Evolutionary conservation across 257 asterid genomes (phyloP).

Genomic region (Ligustrum vulgare): DNA sequence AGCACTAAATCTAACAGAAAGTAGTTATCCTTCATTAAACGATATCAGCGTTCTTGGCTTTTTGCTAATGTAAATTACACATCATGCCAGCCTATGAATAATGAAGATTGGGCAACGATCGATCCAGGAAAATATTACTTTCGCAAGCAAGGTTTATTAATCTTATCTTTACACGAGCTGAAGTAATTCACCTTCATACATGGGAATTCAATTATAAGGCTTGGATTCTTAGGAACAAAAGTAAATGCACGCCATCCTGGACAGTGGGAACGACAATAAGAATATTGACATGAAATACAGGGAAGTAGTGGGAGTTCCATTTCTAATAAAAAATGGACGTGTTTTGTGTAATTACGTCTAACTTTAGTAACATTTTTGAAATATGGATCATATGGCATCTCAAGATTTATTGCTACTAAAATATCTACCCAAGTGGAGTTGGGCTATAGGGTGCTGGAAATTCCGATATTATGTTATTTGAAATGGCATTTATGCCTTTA

Average conservation of each 20-base stretch:
- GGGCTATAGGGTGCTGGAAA: background rate
- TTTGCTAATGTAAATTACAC: background rate
- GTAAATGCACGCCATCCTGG: background rate
- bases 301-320: background rate
- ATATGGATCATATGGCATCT: background rate
- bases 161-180: background rate
- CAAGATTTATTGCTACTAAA: too few species aligned
- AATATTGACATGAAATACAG: background rate
- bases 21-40: background rate
- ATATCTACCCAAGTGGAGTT: background rate
- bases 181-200: background rate
- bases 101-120: background rate
- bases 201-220: background rate
- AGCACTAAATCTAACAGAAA: background rate
- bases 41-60: background rate
- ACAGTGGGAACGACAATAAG: background rate
- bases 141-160: background rate
- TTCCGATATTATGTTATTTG: background rate
- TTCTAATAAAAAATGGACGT: background rate
- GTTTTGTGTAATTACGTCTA: background rate
- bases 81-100: background rate
- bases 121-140: background rate
- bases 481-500: background rate
- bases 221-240: background rate
- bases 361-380: background rate